Evolutionary conservation across 1,284 basidiomycete species (phyloP), one percentile per base, ranked within the genome.

Genomic region (Coniophora puteana): DNA sequence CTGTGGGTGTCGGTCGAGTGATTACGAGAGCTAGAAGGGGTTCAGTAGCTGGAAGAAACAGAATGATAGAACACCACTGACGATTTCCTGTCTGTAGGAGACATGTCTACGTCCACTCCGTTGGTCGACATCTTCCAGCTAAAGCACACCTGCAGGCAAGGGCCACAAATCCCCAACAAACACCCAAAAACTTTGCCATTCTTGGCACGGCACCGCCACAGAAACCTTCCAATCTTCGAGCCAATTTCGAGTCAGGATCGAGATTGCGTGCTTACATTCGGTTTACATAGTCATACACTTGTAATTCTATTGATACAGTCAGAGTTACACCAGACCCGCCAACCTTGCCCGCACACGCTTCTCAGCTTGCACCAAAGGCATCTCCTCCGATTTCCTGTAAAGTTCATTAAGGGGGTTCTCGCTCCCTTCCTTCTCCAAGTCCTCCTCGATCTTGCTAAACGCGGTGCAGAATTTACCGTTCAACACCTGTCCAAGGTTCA

Each of bases 1-100:
- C 75, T 76, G 49, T 78, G 74, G 16, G 84, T 88, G 55, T 87
- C 85, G 30, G 78, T 78, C 11, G 84, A 88, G 57, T 76, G 76
- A 55, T 80, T 80, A 49, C 80, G 78, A 50, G 80, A 79, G 40
- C 80, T 84, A 42, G 41, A 36, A 31, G 40, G 27, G 34, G 49
- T 34, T 14, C 22, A 38, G 43, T 44, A 47, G 32, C 40, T 42
- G 45, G 17, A 39, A 29, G 21, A 24, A 27, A 32, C 25, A 38
- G 29, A 16, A 44, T 39, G 24, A 25, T 13, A 22, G 18, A 44
- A 50, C 40, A 48, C 39, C 28, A 61, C 80, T 51, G 55, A 86
- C 83, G 80, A 83, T 55, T 76, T 83, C 47, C 69, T 76, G 55
- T n/a, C n/a, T n/a, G 74, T 75, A 17, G 78, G 78, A 36, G 82